Base-by-base conservation (phyloP, 305 asterid genomes). In the Stenogyne calaminthoides region DNA sequence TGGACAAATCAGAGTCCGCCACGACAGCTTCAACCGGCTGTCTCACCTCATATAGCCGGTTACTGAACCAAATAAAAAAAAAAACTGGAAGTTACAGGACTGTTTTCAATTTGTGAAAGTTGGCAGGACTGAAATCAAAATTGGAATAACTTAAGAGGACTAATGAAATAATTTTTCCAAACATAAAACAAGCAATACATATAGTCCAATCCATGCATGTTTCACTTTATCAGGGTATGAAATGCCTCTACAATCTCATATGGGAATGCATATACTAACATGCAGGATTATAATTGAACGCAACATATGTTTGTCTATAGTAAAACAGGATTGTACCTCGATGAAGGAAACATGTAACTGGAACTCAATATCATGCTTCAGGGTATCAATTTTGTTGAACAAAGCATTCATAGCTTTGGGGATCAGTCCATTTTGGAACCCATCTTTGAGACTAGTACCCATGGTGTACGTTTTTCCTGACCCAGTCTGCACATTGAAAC, bases 391-490 rank as follows among this genome's bases (percentile, higher is more conserved):
- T 87, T 91, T 93, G 89, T 80, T 81, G 89, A 95, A 95, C 71
- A 95, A 83, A 79, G 97, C 83, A 76, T 83, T 76, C 98, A 95
- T 93, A 71, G 71, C 99, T 88, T 80, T 86, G 68, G 99, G 99
- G 69, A 95, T 91, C 69, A 95, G 80, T 76, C 99, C 99, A n/a
- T 86, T 81, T 16, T 89, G 87, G 64, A 56, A 73, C 68, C 98
- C 98, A 68, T 95, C 99, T 88, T 73, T 89, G 74, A 89, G 88
- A 80, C 92, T 84, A 47, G 98, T 91, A 12, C 99, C 98, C 98
- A 95, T 95, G 37, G 98, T 91, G 83, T 93, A 93, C 3, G 99
- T 95, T 82, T 95, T 95, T 0, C 99, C 99, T 0, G 98, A 95
- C 36, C 99, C 99, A 32, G 99, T 95, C 99, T 93, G 98, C 77